Evolutionary conservation across 305 asterid species (phyloP), one percentile per base, ranked within the genome.

Genomic region (Fraxinus latifolia): DNA sequence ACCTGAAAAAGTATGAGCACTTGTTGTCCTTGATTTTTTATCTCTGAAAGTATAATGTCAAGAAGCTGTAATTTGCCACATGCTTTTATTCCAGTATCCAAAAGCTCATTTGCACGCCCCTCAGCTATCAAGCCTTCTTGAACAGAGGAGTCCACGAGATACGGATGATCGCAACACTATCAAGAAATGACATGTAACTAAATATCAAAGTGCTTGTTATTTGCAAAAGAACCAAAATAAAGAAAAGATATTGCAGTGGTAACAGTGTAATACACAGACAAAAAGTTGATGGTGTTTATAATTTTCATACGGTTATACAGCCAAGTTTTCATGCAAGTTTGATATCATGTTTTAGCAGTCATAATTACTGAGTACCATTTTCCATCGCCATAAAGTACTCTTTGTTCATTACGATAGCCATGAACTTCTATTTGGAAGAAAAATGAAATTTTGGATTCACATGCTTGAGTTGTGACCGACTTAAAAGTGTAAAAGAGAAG

Each of bases 141-240:
- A 53, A 87, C 71, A 80, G 89, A 85, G 17, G 86, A 23, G 72
- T 95, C 97, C 87, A 90, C 85, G 33, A 92, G 89, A 82, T 90
- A 92, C 17, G 99, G 98, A 86, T 96, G 99, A 86, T 89, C 91
- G 77, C 99, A 96, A 79, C 96, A 93, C 99, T 96, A 87, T 80
- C 81, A 84, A 86, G 77, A 82, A 84, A 83, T 78, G 65, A 80
- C 72, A 82, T 39, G 74, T 73, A 33, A 83, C 53, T 79, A 81
- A 70, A 80, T 75, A 25, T 37, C 81, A 88, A 65, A 75, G 76
- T 80, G 68, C 78, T 78, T 29, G 77, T 79, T 72, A 75, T 34
- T 62, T 15, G 81, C 83, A 77, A 31, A 15, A 32, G 34, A 68
- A 1, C 5, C 37, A 83, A 82, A 82, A 73, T 58, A 85, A 62